Conservation (phyloP, 768 basidiomycete species). For the Russula emetica region DNA sequence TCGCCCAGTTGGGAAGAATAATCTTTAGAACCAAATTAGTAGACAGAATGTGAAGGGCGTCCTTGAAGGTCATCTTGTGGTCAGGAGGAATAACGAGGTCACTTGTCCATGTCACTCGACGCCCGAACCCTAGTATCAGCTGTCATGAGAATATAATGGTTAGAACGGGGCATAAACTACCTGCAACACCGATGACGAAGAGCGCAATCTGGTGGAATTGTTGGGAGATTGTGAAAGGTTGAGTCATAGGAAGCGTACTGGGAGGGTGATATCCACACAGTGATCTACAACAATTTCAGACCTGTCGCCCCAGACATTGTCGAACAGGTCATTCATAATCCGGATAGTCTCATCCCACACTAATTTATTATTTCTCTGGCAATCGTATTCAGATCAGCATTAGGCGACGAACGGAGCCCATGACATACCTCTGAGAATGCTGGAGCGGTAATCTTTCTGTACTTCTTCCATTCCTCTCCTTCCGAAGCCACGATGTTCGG, state of each 20-base stretch:
- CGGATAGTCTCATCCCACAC: conserved; percentile 39
- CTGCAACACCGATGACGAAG: conserved; percentile 53
- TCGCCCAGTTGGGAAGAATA: too few relatives aligned
- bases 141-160: background rate
- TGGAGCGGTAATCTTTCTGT: conserved; percentile 50
- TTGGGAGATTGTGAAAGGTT: background rate
- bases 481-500: background rate
- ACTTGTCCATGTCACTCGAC: too few relatives aligned
- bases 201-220: conserved; percentile 44
- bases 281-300: conserved; percentile 43
- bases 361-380: conserved; percentile 37
- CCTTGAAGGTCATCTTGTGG: too few relatives aligned
- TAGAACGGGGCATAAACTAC: background rate
- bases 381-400: background rate
- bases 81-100: too few relatives aligned
- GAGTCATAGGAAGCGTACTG: conserved; percentile 35
- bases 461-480: too few relatives aligned
- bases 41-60: too few relatives aligned
- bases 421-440: conserved; percentile 56
- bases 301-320: conserved; percentile 45
- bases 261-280: conserved; percentile 50
- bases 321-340: conserved; percentile 34
- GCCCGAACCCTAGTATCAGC: conserved; percentile 42
- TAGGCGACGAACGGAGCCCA: background rate
- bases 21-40: too few relatives aligned